Percentiles rank a stretch among this genome's conserved stretches.
These are phyloP conservation scores for Lachancea sp. DNA, from an alignment of 805 yeast species.

Conservation along the genomic window DNA sequence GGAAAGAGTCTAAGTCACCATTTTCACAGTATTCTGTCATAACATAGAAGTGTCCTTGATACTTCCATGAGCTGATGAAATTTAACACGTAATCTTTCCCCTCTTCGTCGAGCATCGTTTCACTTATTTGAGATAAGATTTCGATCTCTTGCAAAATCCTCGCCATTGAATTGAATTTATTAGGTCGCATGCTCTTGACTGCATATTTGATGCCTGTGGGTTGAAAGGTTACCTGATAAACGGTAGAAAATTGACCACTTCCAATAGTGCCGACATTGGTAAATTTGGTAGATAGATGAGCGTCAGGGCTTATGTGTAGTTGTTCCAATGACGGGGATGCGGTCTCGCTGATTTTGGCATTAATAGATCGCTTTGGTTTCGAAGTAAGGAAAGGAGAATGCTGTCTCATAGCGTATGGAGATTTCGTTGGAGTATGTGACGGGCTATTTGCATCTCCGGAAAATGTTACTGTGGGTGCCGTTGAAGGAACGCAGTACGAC, in stretches of 20 bases:
- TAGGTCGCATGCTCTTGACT: conserved; percentile 73
- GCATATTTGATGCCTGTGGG: conserved; percentile 58
- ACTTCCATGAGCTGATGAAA: conserved; percentile 82
- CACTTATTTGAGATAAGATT: conserved; percentile 23
- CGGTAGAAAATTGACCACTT: conserved; percentile 83
- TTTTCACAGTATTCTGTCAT: conserved; percentile 95
- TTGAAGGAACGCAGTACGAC: conserved; percentile 7
- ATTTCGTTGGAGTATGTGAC: conserved; percentile 14
- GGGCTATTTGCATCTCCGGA: conserved; percentile 8
- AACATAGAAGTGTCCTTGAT: conserved; percentile 67
- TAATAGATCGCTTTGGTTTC: conserved; percentile 19
- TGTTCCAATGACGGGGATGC: conserved; percentile 6
- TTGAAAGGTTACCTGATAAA: conserved; percentile 71
- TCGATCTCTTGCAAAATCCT: conserved; percentile 31
- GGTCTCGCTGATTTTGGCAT: conserved; percentile 20
- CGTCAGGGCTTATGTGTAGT: conserved; percentile 23
- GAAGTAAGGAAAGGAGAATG: conserved; percentile 16
- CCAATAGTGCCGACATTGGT: conserved; percentile 68
- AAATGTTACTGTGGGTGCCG: conserved; percentile 9
- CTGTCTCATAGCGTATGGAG: conserved; percentile 9
- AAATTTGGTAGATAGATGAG: conserved; percentile 43
- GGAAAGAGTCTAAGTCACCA: conserved; percentile 77
- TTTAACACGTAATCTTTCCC: conserved; percentile 75
- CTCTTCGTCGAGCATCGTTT: conserved; percentile 39
- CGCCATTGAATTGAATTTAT: conserved; percentile 23